Conservation (phyloP, 2,329 filamentous ascomycete genomes). For the Botrytis paeoniae region DNA sequence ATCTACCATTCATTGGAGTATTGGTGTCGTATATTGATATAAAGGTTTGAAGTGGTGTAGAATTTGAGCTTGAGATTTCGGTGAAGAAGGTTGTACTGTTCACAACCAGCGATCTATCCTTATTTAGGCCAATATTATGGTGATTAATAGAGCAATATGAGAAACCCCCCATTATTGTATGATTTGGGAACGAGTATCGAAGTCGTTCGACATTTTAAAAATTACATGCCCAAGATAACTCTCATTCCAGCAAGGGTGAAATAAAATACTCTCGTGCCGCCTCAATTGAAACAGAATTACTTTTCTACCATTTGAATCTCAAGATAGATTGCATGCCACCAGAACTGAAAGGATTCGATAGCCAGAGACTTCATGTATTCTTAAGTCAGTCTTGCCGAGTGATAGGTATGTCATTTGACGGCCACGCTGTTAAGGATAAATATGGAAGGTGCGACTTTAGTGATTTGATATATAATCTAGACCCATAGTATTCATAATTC, state of each 20-base stretch:
- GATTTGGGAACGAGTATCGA: accelerated
- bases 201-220: not conserved
- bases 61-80: not conserved
- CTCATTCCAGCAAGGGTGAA: not conserved
- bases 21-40: too few species aligned
- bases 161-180: not conserved
- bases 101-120: not conserved
- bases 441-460: too few species aligned
- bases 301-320: not conserved
- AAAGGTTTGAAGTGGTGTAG: not conserved
- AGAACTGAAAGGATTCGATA: not conserved
- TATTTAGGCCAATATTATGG: not conserved
- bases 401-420: not conserved
- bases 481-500: too few species aligned
- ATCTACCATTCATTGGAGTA: too few species aligned
- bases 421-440: too few species aligned
- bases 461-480: too few species aligned
- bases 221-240: not conserved
- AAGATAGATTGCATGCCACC: not conserved
- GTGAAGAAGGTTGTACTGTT: not conserved
- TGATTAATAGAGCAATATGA: not conserved
- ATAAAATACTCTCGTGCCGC: not conserved
- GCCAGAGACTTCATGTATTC: not conserved
- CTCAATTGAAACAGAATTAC: not conserved
- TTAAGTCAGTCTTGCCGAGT: not conserved